A percentile compares a stretch with the other conserved stretches of the same genome.
Conservation (phyloP, 352 stramenopile species). For the Paralagenidium karlingii region DNA sequence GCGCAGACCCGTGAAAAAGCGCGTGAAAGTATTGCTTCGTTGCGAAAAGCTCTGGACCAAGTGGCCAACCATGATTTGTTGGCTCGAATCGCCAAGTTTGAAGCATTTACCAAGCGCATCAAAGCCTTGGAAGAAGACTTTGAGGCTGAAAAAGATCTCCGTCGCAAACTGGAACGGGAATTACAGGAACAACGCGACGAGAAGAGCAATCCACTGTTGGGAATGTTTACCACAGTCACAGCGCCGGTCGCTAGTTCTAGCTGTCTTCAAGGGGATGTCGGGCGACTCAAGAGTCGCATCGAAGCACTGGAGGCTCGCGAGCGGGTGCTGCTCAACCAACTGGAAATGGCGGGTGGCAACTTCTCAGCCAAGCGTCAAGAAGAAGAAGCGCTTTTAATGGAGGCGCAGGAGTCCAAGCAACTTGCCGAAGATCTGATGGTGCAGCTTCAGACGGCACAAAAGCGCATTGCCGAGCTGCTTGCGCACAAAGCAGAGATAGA, state of each 20-base stretch:
- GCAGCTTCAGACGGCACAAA: slow-evolving; percentile 29
- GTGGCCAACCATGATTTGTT: slow-evolving; percentile 46
- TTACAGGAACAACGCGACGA: slow-evolving; percentile 14
- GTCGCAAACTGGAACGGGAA: slow-evolving; percentile 46
- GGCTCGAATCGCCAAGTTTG: slow-evolving; percentile 47
- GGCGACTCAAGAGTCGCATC: slow-evolving; percentile 32
- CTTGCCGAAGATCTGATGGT: slow-evolving; percentile 35
- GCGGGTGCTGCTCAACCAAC: slow-evolving; percentile 36
- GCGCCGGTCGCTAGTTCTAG: slow-evolving; percentile 3
- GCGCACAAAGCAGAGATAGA: slow-evolving; percentile 27
- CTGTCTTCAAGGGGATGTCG: slow-evolving; percentile 12
- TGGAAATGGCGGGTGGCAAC: slow-evolving; percentile 18
- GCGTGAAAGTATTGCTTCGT: slow-evolving; percentile 16
- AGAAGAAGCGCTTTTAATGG: slow-evolving; percentile 9
- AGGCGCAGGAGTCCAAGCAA: slow-evolving; percentile 18
- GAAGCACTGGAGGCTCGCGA: slow-evolving; percentile 61
- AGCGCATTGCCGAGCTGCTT: slow-evolving; percentile 24
- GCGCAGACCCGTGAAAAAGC: slow-evolving; percentile 19
- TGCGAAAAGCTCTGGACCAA: slow-evolving; percentile 30
- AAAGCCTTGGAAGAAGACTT: slow-evolving; percentile 55
- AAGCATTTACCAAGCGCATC: slow-evolving; percentile 57
- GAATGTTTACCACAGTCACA: slow-evolving; percentile 2
- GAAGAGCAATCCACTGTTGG: slow-evolving; percentile 15
- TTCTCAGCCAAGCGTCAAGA: not conserved
- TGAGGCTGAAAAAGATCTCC: slow-evolving; percentile 27